Base-by-base conservation (phyloP, 805 yeast genomes). In the Pichia californica region DNA sequence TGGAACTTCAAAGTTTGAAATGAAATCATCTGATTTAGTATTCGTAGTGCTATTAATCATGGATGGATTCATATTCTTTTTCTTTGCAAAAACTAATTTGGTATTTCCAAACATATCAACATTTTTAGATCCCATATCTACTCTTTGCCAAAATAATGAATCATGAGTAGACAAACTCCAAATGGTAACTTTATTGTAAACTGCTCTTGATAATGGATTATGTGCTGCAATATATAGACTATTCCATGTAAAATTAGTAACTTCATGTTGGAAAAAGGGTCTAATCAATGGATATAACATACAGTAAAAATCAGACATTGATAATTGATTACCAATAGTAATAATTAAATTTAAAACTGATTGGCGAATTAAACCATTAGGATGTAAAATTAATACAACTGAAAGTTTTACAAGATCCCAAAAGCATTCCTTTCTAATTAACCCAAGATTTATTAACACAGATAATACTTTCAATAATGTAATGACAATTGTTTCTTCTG, bases 301-400 rank as follows among this genome's bases (percentile, higher is more conserved):
- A 55, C 98, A 91, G 52, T 83, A 87, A 10, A 77, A 65, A 52
- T 93, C 97, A 0, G 97, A 93, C 19, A 78, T 70, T 11, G 83
- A 70, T 21, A 88, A 60, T 52, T 77, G 78, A 3, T 70, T 68
- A 1, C 85, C 77, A 2, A 86, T 73, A 0, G 83, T 71, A 3
- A 83, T 66, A 1, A 88, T 67, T 39, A 88, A 67, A 2, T 70
- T 64, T 34, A 88, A 54, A 0, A 83, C 76, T 2, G 83, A 73
- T 50, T 85, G 87, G 31, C 95, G 64, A 10, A 91, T 81, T 80
- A 94, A 81, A 41, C 77, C 83, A 59, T 88, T 89, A 0, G 98
- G 98, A 57, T 89, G 97, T 8, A 89, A 61, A 0, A 84, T 56
- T 23, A 91, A 70, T 43, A 79, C 76, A 3, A 80, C 64, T 0